Percentiles rank a stretch among this genome's conserved stretches.
These are phyloP conservation scores for Neurospora sp. DNA, from an alignment of 495 filamentous ascomycete genomes.

Conservation along the genomic window DNA sequence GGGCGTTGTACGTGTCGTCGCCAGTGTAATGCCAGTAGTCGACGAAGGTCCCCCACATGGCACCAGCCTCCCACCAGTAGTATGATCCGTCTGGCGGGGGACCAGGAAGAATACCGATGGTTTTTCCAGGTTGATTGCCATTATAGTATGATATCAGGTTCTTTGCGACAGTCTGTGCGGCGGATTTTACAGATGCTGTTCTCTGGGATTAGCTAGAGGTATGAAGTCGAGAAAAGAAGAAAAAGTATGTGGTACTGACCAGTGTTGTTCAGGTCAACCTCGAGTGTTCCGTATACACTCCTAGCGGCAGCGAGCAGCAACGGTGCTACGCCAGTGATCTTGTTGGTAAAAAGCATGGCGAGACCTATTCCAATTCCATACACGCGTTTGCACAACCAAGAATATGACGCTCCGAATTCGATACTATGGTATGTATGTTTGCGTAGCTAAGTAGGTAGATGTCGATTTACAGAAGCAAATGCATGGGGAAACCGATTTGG, in stretches of 20 bases:
- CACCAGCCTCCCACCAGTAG: conserved; percentile 71
- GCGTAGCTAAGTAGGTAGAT: not conserved
- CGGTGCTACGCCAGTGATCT: not conserved
- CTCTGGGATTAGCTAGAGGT: not conserved
- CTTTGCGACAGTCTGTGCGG: conserved; percentile 16
- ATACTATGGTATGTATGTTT: not conserved
- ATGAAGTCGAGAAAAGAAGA: not conserved
- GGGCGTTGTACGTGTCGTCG: conserved; percentile 50
- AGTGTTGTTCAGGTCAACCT: conserved; percentile 9
- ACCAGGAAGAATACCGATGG: conserved; percentile 32
- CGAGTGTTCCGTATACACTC: not conserved
- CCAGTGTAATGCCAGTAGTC: conserved; percentile 62
- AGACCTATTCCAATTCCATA: not conserved
- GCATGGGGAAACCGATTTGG: not conserved
- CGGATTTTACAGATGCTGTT: conserved; percentile 17
- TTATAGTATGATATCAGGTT: conserved; percentile 56
- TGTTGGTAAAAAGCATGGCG: not conserved
- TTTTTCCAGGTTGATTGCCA: conserved; percentile 51
- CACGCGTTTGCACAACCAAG: not conserved
- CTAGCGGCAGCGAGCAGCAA: not conserved
- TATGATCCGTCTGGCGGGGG: conserved; percentile 23
- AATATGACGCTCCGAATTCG: not conserved
- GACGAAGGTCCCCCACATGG: conserved; percentile 58
- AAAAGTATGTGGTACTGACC: conserved; percentile 1
- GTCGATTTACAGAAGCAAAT: not conserved